Conservation (phyloP, 2,329 filamentous ascomycete species). For the Aspergillus sp. region DNA sequence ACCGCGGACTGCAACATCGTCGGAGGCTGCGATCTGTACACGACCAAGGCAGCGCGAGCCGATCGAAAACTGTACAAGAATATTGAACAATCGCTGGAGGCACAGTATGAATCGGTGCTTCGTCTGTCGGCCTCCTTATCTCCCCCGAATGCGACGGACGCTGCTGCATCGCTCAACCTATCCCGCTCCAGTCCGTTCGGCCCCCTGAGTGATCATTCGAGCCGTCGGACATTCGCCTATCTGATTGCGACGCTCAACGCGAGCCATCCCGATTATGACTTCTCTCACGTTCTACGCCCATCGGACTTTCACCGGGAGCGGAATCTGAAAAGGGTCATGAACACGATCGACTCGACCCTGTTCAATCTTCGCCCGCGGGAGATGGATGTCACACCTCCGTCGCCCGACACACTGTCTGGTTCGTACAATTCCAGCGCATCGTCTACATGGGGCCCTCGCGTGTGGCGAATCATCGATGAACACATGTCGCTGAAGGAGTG, state of each 20-base stretch:
- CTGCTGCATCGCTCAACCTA: slow-evolving; percentile 60
- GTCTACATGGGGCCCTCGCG: slow-evolving; percentile 73
- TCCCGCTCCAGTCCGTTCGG: slow-evolving; percentile 88
- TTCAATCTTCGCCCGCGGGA: slow-evolving; percentile 70
- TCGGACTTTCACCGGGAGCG: slow-evolving; percentile 83
- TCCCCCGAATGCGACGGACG: slow-evolving; percentile 65
- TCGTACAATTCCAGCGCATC: slow-evolving; percentile 44
- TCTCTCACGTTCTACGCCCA: slow-evolving; percentile 82
- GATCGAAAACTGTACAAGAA: slow-evolving; percentile 97
- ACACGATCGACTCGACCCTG: slow-evolving; percentile 76
- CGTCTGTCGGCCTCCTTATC: slow-evolving; percentile 81
- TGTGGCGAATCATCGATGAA: slow-evolving; percentile 88
- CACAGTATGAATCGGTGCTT: slow-evolving; percentile 80
- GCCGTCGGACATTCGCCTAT: slow-evolving; percentile 88
- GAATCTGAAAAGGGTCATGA: slow-evolving; percentile 72
- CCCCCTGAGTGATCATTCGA: slow-evolving; percentile 75
- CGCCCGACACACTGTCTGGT: slow-evolving; percentile 35
- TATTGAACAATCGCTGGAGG: slow-evolving; percentile 84
- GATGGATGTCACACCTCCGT: slow-evolving; percentile 33
- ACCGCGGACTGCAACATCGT: slow-evolving; percentile 87
- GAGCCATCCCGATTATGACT: slow-evolving; percentile 93
- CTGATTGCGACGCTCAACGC: slow-evolving; percentile 94
- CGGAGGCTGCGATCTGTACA: slow-evolving; percentile 93
- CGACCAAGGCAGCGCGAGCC: slow-evolving; percentile 86
- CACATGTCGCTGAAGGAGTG: slow-evolving; percentile 91